A percentile compares a stretch with the other conserved stretches of the same genome.
These are phyloP conservation scores for Vaccinium myrtillus DNA, from an alignment of 148 eudicot species.

Conservation along the genomic window DNA sequence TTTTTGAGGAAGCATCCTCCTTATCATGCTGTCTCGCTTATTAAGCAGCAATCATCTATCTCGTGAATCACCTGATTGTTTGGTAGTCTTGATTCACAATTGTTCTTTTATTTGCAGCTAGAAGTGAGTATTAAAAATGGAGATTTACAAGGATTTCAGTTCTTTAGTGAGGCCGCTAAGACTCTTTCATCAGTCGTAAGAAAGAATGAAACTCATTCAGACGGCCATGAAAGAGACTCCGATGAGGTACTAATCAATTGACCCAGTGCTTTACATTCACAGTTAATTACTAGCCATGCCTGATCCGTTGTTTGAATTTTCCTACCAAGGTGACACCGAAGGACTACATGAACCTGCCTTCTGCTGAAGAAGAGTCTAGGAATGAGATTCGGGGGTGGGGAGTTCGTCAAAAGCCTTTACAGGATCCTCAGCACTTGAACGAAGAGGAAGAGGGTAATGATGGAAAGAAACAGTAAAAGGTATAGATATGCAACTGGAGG, in stretches of 20 bases:
- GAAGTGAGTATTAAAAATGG: conserved; percentile 78
- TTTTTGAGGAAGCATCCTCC: not conserved
- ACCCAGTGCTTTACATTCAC: not conserved
- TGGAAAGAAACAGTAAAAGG: conserved; percentile 31
- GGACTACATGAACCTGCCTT: conserved; percentile 47
- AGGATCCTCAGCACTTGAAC: conserved; percentile 38
- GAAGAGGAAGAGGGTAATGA: conserved; percentile 38
- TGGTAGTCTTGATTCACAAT: not conserved
- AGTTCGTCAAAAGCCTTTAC: conserved; percentile 38
- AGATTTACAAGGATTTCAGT: conserved; percentile 57
- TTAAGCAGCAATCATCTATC: not conserved
- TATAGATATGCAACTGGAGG: not conserved
- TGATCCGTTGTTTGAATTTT: conserved; percentile 15
- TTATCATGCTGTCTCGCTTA: not conserved
- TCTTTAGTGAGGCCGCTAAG: conserved; percentile 45
- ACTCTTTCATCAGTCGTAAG: conserved; percentile 30
- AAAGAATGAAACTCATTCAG: conserved; percentile 32
- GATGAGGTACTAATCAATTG: conserved; percentile 35
- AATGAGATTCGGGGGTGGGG: conserved; percentile 56
- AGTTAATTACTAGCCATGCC: not conserved
- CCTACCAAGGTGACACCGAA: conserved; percentile 31
- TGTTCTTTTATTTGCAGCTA: conserved; percentile 46
- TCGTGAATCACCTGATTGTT: not conserved
- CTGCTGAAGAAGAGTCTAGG: conserved; percentile 37
- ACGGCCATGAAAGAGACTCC: conserved; percentile 12